These are phyloP conservation scores for Pythium pyrilobum DNA, from an alignment of 352 stramenopile genomes.

Conservation along the genomic window DNA sequence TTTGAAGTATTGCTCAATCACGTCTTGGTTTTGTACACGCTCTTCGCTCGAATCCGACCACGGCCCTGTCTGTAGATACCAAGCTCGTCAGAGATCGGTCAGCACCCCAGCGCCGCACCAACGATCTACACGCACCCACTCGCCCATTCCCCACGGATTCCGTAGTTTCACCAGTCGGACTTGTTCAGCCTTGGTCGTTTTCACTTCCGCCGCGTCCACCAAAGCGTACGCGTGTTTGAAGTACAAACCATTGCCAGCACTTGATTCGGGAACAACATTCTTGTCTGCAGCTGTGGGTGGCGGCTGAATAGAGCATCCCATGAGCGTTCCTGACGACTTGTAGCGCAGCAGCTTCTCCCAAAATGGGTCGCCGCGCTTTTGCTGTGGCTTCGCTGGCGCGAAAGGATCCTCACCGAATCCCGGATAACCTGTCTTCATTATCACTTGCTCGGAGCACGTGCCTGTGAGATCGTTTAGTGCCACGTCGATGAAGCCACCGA, in stretches of 20 bases:
- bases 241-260: slow-evolving; percentile 76
- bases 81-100: background rate
- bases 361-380: slow-evolving; percentile 60
- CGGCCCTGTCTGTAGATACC: slow-evolving; percentile 46
- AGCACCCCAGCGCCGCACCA: background rate
- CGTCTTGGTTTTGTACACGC: slow-evolving; percentile 68
- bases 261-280: slow-evolving; percentile 59
- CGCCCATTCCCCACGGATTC: slow-evolving; percentile 90
- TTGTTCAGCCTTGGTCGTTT: slow-evolving; percentile 38
- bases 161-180: slow-evolving; percentile 76
- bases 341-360: slow-evolving; percentile 78
- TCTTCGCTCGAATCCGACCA: slow-evolving; percentile 84
- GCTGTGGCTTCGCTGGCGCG: slow-evolving; percentile 25
- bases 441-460: slow-evolving; percentile 85
- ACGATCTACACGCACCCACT: slow-evolving; percentile 61
- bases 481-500: slow-evolving; percentile 88
- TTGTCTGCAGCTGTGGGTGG: slow-evolving; percentile 44
- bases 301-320: slow-evolving; percentile 90
- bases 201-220: slow-evolving; percentile 71
- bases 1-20: slow-evolving; percentile 74
- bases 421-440: slow-evolving; percentile 77
- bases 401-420: slow-evolving; percentile 75
- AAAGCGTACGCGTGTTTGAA: slow-evolving; percentile 88
- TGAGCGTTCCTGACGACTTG: slow-evolving; percentile 80
- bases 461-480: slow-evolving; percentile 88